phyloP scores from a whole-genome alignment of 805 yeast genomes.

The Candida coleopterorum region DNA sequence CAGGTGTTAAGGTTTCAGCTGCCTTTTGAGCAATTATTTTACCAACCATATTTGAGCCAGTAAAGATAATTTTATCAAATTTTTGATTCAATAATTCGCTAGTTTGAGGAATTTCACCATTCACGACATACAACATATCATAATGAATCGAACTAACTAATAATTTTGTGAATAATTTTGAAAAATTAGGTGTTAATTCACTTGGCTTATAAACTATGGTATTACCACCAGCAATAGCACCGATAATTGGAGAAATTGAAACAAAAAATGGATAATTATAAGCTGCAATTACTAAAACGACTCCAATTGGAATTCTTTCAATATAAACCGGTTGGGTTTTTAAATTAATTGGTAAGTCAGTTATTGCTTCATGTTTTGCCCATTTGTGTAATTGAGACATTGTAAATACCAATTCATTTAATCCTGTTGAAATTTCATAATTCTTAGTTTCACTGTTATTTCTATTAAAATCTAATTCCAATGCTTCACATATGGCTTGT shows the following conservation, averaged over 20 bases:
- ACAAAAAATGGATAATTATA: slow-evolving; percentile 76
- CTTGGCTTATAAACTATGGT: slow-evolving; percentile 71
- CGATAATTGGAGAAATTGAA: slow-evolving; percentile 60
- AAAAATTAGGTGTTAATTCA: slow-evolving; percentile 64
- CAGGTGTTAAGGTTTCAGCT: slow-evolving; percentile 80
- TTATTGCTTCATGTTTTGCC: slow-evolving; percentile 47
- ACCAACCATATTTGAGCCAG: slow-evolving; percentile 80
- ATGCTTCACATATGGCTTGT: slow-evolving; percentile 51
- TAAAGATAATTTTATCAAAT: slow-evolving; percentile 80
- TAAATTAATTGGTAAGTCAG: slow-evolving; percentile 32
- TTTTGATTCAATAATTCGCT: slow-evolving; percentile 53
- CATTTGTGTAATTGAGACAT: slow-evolving; percentile 58
- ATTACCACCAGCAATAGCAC: slow-evolving; percentile 86
- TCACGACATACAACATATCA: slow-evolving; percentile 56
- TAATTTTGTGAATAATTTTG: slow-evolving; percentile 52
- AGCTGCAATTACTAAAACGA: slow-evolving; percentile 68
- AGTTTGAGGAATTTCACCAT: slow-evolving; percentile 69
- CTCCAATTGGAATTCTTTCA: slow-evolving; percentile 50
- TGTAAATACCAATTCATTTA: slow-evolving; percentile 54
- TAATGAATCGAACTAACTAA: slow-evolving; percentile 51
- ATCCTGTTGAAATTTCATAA: slow-evolving; percentile 49
- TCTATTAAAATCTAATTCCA: slow-evolving; percentile 65
- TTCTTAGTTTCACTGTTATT: slow-evolving; percentile 55
- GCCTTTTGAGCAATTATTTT: slow-evolving; percentile 73
- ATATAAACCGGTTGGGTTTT: slow-evolving; percentile 25